A percentile compares a stretch with the other conserved stretches of the same genome.
Evolutionary conservation across 2,329 filamentous ascomycete genomes (phyloP).

Genomic region (Zarea fungicola): DNA sequence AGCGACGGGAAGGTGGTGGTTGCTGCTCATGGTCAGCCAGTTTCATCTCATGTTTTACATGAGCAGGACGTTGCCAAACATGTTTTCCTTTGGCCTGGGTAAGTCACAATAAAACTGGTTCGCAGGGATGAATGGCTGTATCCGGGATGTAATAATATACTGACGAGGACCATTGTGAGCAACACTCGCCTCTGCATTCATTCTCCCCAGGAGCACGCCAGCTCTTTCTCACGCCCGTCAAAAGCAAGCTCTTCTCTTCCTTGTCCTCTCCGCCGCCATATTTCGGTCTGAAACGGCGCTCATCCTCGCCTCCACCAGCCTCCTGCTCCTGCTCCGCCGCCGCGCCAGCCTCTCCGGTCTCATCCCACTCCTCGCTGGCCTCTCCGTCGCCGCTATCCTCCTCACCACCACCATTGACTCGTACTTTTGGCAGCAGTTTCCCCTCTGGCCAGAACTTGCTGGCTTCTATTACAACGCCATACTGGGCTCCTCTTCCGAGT

Average conservation of each 20-base stretch:
- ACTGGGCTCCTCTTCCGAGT: constrained; percentile 73
- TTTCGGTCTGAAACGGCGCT: constrained; percentile 89
- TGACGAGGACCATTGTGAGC: too few relatives aligned
- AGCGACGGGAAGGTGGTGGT: constrained; percentile 70
- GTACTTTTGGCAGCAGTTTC: constrained; percentile 79
- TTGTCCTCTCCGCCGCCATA: constrained; percentile 75
- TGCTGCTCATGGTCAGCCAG: constrained; percentile 71
- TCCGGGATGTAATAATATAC: too few relatives aligned
- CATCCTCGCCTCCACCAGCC: constrained; percentile 62
- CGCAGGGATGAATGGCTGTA: too few relatives aligned
- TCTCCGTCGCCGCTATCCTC: constrained; percentile 60
- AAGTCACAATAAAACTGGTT: constrained; percentile 40
- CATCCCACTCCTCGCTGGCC: constrained; percentile 59
- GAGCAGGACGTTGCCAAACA: constrained; percentile 87
- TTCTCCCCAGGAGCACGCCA: constrained; percentile 30
- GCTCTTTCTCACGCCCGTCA: constrained; percentile 38
- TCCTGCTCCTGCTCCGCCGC: constrained; percentile 56
- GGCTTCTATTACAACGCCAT: constrained; percentile 91
- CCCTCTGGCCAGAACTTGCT: constrained; percentile 83
- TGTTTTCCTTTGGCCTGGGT: constrained; percentile 90
- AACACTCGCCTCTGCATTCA: constrained; percentile 55
- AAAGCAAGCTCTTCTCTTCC: constrained; percentile 62
- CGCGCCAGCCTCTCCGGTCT: constrained; percentile 52
- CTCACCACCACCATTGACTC: constrained; percentile 76
- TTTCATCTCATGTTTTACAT: constrained; percentile 94